A percentile compares a stretch with the other conserved stretches of the same genome.
phyloP scores from a whole-genome alignment of 1,284 basidiomycete species.

The Apiotrichum akiyoshidainum region DNA sequence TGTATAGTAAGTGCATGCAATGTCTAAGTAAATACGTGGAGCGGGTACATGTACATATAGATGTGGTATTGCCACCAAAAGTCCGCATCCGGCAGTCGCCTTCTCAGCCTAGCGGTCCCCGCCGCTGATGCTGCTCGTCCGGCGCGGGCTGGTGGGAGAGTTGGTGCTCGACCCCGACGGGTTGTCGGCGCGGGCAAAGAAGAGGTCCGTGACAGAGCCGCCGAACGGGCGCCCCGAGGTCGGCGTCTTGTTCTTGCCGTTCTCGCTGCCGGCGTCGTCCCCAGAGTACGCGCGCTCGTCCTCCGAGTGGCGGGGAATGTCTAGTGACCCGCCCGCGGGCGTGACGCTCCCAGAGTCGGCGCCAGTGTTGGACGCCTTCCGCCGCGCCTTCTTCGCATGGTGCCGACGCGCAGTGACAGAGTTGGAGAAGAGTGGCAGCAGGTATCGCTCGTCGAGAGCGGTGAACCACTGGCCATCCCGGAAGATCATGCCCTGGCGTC shows the following conservation, averaged over 20 bases:
- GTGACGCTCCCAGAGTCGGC: slow-evolving; percentile 31
- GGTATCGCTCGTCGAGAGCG: slow-evolving; percentile 86
- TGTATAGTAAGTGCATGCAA: neutral
- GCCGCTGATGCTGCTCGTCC: neutral
- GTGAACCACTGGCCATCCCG: slow-evolving; percentile 87
- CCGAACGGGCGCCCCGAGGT: neutral
- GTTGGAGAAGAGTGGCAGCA: slow-evolving; percentile 92
- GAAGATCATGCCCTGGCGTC: slow-evolving; percentile 51
- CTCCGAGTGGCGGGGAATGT: slow-evolving; percentile 20
- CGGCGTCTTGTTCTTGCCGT: slow-evolving; percentile 45
- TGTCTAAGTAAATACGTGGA: neutral
- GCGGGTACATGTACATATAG: too few species aligned
- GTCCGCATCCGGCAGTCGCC: neutral
- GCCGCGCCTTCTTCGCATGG: slow-evolving; percentile 68
- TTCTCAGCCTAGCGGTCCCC: neutral
- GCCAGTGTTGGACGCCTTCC: slow-evolving; percentile 29
- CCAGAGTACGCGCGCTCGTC: slow-evolving; percentile 23
- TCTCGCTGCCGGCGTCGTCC: slow-evolving; percentile 45
- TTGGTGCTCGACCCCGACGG: neutral
- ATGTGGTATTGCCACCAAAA: too few species aligned
- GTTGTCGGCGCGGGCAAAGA: slow-evolving; percentile 34
- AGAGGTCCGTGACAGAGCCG: slow-evolving; percentile 41
- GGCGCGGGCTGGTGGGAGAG: neutral
- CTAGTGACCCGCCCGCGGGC: slow-evolving; percentile 30
- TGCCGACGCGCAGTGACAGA: slow-evolving; percentile 83